A percentile compares a stretch with the other conserved stretches of the same genome.
These are phyloP conservation scores for Ophioceras dolichostomum DNA, from an alignment of 2,329 filamentous ascomycete genomes.

Conservation along the genomic window DNA sequence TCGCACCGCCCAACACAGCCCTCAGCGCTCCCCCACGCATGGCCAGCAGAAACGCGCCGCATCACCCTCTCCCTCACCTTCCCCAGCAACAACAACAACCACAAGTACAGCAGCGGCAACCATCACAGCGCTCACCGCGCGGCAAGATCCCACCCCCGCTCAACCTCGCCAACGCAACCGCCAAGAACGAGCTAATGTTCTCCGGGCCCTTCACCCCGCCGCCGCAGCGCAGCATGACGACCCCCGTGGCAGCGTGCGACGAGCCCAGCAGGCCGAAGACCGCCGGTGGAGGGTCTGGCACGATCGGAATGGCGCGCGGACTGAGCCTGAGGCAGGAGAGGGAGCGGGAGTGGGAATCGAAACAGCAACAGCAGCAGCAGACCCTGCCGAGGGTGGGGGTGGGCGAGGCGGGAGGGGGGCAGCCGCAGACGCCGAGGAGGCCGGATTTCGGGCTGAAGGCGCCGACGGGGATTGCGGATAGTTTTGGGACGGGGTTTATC, in stretches of 20 bases:
- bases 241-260: constrained; percentile 8
- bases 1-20: constrained; percentile 1
- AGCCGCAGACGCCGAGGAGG: constrained; percentile 3
- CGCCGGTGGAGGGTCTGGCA: constrained; percentile 4
- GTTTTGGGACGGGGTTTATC: constrained; percentile 20
- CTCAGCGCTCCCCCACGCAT: no score
- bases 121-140: constrained; percentile 3
- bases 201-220: constrained; percentile 8
- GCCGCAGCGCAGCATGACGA: constrained; percentile 1
- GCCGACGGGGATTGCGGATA: constrained; percentile 16
- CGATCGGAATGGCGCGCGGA: constrained; percentile 20
- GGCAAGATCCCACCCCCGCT: constrained; percentile 2
- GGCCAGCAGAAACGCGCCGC: no score
- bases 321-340: constrained; percentile 13
- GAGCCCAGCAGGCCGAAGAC: constrained; percentile 2
- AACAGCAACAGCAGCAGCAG: neutral
- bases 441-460: constrained; percentile 8
- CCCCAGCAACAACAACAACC: neutral
- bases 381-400: neutral
- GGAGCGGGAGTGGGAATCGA: neutral
- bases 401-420: no score
- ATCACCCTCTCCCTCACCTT: no score
- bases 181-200: constrained; percentile 8
- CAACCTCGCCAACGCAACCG: constrained; percentile 8
- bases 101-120: neutral